Evolutionary conservation across 179 eudicot species (phyloP), one percentile per base, ranked within the genome.

Genomic region (Patellifolia procumbens): DNA sequence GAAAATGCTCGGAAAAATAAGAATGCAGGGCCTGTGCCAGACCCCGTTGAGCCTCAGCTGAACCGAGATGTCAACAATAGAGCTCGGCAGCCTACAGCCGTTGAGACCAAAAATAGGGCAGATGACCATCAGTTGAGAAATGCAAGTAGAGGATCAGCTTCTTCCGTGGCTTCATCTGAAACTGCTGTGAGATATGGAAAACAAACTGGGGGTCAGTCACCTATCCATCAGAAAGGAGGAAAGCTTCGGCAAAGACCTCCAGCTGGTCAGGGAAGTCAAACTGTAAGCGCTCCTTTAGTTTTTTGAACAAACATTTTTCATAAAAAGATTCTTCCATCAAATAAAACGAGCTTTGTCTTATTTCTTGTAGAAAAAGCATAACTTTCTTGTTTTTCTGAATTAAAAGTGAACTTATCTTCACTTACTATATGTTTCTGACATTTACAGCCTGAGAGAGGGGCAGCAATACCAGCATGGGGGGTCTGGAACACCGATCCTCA

Each of bases 391-490:
- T 31, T 11, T 0, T 31, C 19, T 31, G 17, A 3, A 5, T 32
- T 1, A 19, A 63, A 26, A 26, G 37, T 28, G 37, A 15, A 1
- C 0, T 12, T 19, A 17, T 20, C 19, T 22, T 29, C 37, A 64
- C 37, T 64, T 10, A 29, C 26, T 51, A 13, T 8, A 2, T 74
- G 29, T 29, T 74, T 17, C n/a, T n/a, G 51, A 34, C 35, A 5
- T 31, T 39, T 22, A 34, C 79, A 83, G 86, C 45, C 86, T 51
- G 83, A 69, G 17, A 78, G 77, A 77, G 81, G 73, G 46, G 79
- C 88, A 20, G 72, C 74, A 10, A 77, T 85, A 64, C 88, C 88
- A 12, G 72, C 74, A 13, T 85, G 74, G 46, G 88, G 86, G n/a
- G 85, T 28, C 10, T 85, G 88, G 88, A 63, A 85, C 62, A 74